phyloP scores from a whole-genome alignment of 2,329 filamentous ascomycete genomes.

The Tolypocladium ophioglossoides region DNA sequence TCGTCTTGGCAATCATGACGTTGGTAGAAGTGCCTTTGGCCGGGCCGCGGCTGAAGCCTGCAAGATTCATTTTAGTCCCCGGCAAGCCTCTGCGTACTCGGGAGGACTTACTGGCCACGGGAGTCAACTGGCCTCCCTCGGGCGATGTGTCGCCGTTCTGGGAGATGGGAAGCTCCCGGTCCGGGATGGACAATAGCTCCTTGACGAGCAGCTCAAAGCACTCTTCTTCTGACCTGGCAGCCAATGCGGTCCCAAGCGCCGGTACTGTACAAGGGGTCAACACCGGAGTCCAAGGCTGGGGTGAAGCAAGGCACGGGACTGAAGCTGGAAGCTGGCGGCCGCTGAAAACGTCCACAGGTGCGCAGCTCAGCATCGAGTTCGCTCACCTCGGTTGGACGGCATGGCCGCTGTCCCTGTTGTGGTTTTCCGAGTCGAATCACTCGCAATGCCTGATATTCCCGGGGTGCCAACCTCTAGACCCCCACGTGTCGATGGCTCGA shows the following conservation, averaged over 20 bases:
- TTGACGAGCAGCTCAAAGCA: constrained; percentile 12
- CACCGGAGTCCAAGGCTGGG: not conserved
- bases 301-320: not conserved
- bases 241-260: constrained; percentile 1
- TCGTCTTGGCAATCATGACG: constrained; percentile 19
- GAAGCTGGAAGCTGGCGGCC: not conserved
- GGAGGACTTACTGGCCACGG: not conserved
- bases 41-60: not conserved
- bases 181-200: constrained; percentile 14
- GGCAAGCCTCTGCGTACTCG: not conserved
- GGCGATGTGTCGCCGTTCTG: not conserved
- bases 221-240: constrained; percentile 14
- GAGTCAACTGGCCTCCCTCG: not conserved
- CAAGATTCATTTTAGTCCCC: not conserved
- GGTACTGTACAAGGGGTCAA: not conserved
- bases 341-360: not conserved
- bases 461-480: not conserved
- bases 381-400: constrained; percentile 1
- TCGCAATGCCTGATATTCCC: not conserved
- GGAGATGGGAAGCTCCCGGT: constrained; percentile 10
- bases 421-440: not conserved
- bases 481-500: not conserved
- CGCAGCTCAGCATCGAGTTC: too few species aligned
- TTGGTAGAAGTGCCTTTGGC: constrained; percentile 12
- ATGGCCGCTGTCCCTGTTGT: not conserved